Percentiles rank a stretch among this genome's conserved stretches.
Conservation (phyloP, 306 rosid species). For the Malus fusca region DNA sequence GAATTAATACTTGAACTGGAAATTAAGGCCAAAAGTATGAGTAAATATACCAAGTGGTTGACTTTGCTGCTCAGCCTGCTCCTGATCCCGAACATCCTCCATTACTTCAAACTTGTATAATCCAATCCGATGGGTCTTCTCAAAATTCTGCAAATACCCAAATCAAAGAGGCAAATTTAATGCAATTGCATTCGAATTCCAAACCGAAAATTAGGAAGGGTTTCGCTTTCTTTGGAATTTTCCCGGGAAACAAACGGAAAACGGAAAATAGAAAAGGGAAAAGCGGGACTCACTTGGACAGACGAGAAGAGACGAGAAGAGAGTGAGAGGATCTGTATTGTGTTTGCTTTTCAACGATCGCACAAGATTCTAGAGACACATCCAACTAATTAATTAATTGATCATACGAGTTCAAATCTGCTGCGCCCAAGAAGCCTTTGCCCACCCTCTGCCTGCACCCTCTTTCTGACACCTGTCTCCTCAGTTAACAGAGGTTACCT, state of each 20-base stretch:
- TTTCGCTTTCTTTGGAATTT: not conserved
- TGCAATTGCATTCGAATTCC: not conserved
- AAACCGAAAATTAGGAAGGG: not conserved
- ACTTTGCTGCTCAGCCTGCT: conserved; percentile 19
- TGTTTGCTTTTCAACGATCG: conserved; percentile 6
- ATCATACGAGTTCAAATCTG: no score
- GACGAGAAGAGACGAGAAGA: no score
- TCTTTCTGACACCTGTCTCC: no score
- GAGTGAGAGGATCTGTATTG: not conserved
- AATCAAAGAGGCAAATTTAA: not conserved
- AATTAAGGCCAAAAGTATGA: not conserved
- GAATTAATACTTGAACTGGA: not conserved
- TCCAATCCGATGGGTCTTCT: not conserved
- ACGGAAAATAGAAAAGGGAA: not conserved
- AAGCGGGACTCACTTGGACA: not conserved
- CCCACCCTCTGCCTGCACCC: no score
- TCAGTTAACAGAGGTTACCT: no score
- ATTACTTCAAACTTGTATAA: conserved; percentile 15
- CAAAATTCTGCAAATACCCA: conserved; percentile 3
- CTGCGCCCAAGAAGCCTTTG: no score
- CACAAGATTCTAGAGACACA: conserved; percentile 35
- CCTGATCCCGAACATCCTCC: conserved; percentile 41
- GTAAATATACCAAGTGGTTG: conserved; percentile 9
- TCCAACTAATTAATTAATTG: no score
- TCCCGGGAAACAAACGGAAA: not conserved